phyloP scores from a whole-genome alignment of 2,329 filamentous ascomycete species.

The Venturia oleaginea region DNA sequence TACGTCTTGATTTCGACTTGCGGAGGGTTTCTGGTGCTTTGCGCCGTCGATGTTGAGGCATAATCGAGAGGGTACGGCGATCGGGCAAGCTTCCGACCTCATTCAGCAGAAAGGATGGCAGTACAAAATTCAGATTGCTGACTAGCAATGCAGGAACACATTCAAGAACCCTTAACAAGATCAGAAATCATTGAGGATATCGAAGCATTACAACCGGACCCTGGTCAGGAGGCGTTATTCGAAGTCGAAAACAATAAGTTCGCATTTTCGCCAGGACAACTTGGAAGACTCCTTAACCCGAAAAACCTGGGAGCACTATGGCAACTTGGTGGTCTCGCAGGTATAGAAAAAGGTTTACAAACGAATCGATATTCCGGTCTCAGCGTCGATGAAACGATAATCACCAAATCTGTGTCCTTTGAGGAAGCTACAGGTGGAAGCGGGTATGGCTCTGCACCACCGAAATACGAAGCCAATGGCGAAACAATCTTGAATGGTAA shows the following conservation, averaged over 20 bases:
- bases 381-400: conserved; percentile 37
- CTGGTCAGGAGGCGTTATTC: conserved; percentile 22
- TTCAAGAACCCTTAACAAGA: background rate
- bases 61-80: background rate
- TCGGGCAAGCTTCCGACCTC: background rate
- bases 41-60: background rate
- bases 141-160: background rate
- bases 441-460: background rate
- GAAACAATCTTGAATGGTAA: background rate
- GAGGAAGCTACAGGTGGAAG: background rate
- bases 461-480: background rate
- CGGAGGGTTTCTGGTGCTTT: background rate
- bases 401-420: background rate
- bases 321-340: conserved; percentile 44
- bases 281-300: conserved; percentile 45
- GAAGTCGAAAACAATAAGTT: conserved; percentile 37
- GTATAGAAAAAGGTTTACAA: conserved; percentile 44
- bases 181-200: conserved; percentile 5
- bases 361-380: conserved; percentile 41
- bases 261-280: conserved; percentile 45
- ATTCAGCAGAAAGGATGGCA: background rate
- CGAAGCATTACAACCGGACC: conserved; percentile 24
- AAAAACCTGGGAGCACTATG: conserved; percentile 41
- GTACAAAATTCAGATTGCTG: background rate
- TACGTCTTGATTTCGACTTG: background rate